Base-by-base conservation (phyloP, 202 grass and related monocot genomes). In the Panicum hallii region DNA sequence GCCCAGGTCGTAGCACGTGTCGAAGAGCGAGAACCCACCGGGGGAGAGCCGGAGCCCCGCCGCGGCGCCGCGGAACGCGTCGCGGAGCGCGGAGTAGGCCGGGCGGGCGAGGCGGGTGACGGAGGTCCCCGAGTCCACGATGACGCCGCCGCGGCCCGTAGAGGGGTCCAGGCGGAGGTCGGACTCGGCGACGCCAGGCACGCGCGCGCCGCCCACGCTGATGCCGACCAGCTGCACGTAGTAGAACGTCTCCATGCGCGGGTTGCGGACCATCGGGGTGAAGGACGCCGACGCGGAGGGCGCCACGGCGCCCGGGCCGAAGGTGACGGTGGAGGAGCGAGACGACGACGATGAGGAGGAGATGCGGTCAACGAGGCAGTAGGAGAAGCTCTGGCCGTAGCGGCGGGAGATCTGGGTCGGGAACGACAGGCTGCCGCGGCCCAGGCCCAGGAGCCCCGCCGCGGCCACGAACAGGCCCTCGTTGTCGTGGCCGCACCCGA, bases 331-430 rank as follows among this genome's bases (percentile, higher is more conserved):
- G 26, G 93, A 91, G 28, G 93, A 89, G 7, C 86, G 89, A 43
- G 85, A 11, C 8, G 46, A 8, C 3, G 84, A 14, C 19, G 83
- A 28, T 5, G 89, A 83, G 19, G 88, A 92, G 44, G 88, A 93
- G 28, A 93, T 96, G 48, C 97, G 93, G 86, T 99, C 93, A 5
- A 99, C 97, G 16, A 99, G 93, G 82, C 97, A 99, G 91, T 96
- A 99, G 4, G 96, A 99, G 86, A 99, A 99, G 86, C 88, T 86
- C 70, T 82, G 88, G 11, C 96, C 96, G 46, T 92, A 92, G 82
- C 94, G 87, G 56, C 84, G 78, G 10, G 88, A 92, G 69, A 93
- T 91, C 86, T 99, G 96, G 48, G 89, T 87, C 17, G 96, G 91
- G 83, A 99, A 99, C 2, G 96, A 99, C 4, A 99, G 90, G 52